Percentiles rank a stretch among this genome's conserved stretches.
Evolutionary conservation across 768 basidiomycete species (phyloP).

Genomic region (Auricularia sp.): DNA sequence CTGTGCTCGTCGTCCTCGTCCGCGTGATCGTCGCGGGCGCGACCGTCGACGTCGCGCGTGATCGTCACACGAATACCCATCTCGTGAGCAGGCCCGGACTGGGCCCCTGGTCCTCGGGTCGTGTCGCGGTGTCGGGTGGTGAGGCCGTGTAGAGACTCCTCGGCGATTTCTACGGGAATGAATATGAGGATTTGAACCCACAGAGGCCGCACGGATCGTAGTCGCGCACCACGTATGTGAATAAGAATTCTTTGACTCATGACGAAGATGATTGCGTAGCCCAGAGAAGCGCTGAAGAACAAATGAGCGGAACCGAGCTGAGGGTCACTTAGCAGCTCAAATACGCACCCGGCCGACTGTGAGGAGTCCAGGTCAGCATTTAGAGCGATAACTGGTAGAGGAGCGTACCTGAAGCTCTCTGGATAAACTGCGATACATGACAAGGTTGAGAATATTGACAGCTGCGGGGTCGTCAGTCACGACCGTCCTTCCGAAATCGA

Average conservation of each 20-base stretch:
- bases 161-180: not conserved
- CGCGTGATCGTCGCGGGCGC: not conserved
- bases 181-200: not conserved
- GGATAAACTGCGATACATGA: slow-evolving; percentile 25
- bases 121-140: not conserved
- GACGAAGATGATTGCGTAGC: not conserved
- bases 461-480: slow-evolving; percentile 49
- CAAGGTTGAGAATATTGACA: slow-evolving; percentile 41
- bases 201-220: not conserved
- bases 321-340: not conserved
- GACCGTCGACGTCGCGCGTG: not conserved
- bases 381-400: not conserved
- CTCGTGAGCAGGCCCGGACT: not conserved
- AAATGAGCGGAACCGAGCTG: not conserved
- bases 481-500: slow-evolving; percentile 56
- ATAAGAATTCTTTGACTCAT: not conserved
- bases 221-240: not conserved
- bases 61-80: not conserved
- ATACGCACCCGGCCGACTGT: not conserved
- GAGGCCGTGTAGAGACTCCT: not conserved
- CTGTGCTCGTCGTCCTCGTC: not conserved
- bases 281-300: not conserved
- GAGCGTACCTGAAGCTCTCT: not conserved
- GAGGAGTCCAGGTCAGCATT: not conserved
- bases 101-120: not conserved